phyloP scores from a whole-genome alignment of 306 rosid species.

The Cicer yamashitae region DNA sequence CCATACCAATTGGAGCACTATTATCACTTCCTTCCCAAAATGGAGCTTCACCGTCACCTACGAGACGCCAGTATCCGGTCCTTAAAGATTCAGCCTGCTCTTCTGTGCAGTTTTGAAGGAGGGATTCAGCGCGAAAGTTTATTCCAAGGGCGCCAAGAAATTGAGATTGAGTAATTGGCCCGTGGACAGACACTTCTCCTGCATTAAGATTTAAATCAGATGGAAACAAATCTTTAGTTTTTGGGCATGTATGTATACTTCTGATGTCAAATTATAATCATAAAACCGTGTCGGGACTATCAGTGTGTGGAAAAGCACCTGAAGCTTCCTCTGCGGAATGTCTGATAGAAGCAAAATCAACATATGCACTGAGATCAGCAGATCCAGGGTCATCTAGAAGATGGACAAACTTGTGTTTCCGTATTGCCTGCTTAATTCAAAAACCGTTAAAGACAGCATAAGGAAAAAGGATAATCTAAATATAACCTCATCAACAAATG shows the following conservation, averaged over 20 bases:
- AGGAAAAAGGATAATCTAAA: not conserved
- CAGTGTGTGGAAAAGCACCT: constrained; percentile 55
- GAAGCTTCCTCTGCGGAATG: constrained; percentile 86
- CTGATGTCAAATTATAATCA: constrained; percentile 15
- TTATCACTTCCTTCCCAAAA: constrained; percentile 95
- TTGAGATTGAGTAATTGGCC: constrained; percentile 89
- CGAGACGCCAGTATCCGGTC: constrained; percentile 90
- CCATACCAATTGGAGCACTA: constrained; percentile 82
- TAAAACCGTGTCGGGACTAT: not conserved
- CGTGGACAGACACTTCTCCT: constrained; percentile 80
- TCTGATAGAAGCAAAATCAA: constrained; percentile 78
- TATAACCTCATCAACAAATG: not conserved
- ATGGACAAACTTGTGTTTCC: constrained; percentile 84
- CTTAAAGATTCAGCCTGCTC: constrained; percentile 82
- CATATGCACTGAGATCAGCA: constrained; percentile 96
- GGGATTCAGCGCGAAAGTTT: constrained; percentile 85
- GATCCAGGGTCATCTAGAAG: constrained; percentile 92
- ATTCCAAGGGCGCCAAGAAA: constrained; percentile 90
- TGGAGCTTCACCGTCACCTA: constrained; percentile 94
- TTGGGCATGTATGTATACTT: not conserved
- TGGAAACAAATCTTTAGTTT: constrained; percentile 1
- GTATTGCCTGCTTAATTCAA: constrained; percentile 72
- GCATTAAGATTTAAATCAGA: constrained; percentile 38
- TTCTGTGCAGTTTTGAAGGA: constrained; percentile 80
- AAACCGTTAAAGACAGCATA: constrained; percentile 8